A percentile compares a stretch with the other conserved stretches of the same genome.
Evolutionary conservation across 2,329 filamentous ascomycete species (phyloP).

Genomic region (Dactylonectria macrodidyma): DNA sequence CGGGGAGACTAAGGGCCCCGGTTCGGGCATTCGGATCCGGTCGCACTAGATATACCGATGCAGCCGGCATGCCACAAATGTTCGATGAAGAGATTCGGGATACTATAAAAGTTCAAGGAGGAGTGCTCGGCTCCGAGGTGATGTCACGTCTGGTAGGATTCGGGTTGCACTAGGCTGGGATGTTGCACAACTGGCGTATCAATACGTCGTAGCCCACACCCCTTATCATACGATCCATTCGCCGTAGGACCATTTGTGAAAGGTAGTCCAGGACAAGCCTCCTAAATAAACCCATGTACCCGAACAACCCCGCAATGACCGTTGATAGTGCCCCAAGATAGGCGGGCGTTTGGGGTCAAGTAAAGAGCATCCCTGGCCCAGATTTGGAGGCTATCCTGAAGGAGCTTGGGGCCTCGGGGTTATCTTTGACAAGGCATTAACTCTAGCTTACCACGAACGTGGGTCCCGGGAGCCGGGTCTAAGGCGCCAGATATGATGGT

Average conservation of each 20-base stretch:
- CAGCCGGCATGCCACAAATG: not conserved
- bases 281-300: not conserved
- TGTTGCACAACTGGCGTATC: not conserved
- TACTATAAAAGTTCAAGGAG: not conserved
- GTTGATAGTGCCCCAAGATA: constrained; percentile 20
- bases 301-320: constrained; percentile 7
- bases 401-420: not conserved
- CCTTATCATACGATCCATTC: not conserved
- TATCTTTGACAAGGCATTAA: not conserved
- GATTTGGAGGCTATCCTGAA: constrained; percentile 4
- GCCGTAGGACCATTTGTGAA: constrained; percentile 10
- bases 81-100: too few relatives aligned
- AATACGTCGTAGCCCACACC: not conserved
- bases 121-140: not conserved
- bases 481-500: not conserved
- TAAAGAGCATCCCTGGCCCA: not conserved
- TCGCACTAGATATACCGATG: constrained; percentile 2
- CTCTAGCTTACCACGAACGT: not conserved
- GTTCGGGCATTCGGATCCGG: constrained; percentile 11
- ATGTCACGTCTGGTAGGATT: not conserved
- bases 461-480: not conserved
- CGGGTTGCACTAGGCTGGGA: not conserved
- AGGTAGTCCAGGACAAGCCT: constrained; percentile 18
- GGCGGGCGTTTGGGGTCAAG: constrained; percentile 6
- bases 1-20: constrained; percentile 20